Percentiles rank a stretch among this genome's conserved stretches.
phyloP scores from a whole-genome alignment of 2,329 filamentous ascomycete species.

The Chaetomium sp. region DNA sequence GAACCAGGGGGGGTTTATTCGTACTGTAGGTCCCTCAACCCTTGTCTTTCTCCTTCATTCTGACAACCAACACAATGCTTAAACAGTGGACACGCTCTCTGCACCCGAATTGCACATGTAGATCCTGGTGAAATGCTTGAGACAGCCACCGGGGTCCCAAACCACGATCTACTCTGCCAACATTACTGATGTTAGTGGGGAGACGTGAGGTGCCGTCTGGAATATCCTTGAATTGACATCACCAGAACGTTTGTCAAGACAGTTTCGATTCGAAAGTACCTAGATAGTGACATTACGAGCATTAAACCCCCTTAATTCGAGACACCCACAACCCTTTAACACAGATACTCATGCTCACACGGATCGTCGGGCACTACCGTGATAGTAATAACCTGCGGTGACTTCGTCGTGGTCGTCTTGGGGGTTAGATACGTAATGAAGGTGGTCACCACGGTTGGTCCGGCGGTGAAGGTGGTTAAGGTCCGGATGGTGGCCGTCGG shows the following conservation, averaged over 20 bases:
- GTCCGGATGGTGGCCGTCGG: slow-evolving; percentile 26
- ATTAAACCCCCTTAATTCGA: neutral
- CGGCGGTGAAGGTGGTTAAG: slow-evolving; percentile 33
- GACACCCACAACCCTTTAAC: slow-evolving; percentile 10
- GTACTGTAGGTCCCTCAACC: neutral
- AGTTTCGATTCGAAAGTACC: neutral
- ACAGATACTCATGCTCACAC: slow-evolving; percentile 29
- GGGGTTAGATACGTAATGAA: slow-evolving; percentile 32
- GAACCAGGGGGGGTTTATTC: neutral
- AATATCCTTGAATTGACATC: neutral
- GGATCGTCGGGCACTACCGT: slow-evolving; percentile 36
- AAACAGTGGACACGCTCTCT: neutral
- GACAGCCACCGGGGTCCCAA: neutral
- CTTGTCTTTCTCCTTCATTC: neutral
- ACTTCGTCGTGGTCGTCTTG: slow-evolving; percentile 20
- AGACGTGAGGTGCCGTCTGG: neutral
- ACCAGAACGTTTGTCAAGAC: neutral
- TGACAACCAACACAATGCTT: neutral
- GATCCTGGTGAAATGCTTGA: neutral
- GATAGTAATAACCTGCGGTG: slow-evolving; percentile 27
- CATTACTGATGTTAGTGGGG: neutral
- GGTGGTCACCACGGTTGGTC: slow-evolving; percentile 34
- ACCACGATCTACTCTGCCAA: neutral
- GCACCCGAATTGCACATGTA: neutral
- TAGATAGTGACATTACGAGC: neutral